Evolutionary conservation across 1,139 yeast genomes (phyloP).

Genomic region (Candida mesenterica): DNA sequence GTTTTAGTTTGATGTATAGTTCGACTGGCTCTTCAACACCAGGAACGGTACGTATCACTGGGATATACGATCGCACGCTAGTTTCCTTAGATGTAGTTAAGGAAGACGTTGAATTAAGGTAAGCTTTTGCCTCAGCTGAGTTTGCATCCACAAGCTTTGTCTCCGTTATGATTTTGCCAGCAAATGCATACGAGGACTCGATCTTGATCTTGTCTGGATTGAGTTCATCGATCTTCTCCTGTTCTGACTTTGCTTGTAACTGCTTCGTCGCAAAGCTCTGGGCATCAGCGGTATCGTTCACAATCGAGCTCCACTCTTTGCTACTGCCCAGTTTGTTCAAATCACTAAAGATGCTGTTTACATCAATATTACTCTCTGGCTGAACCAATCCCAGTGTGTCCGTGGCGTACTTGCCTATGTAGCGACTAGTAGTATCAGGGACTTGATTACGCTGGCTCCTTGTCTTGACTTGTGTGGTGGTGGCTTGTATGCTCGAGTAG

Average conservation of each 20-base stretch:
- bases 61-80: constrained; percentile 28
- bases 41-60: constrained; percentile 37
- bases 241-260: constrained; percentile 1
- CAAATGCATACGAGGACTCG: constrained; percentile 79
- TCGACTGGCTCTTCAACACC: constrained; percentile 32
- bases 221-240: constrained; percentile 8
- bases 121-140: constrained; percentile 88
- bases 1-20: constrained; percentile 49
- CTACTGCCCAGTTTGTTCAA: constrained; percentile 18
- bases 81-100: constrained; percentile 18
- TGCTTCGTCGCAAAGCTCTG: neutral
- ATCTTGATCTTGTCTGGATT: constrained; percentile 61
- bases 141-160: constrained; percentile 70
- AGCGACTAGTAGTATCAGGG: constrained; percentile 8
- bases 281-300: constrained; percentile 6
- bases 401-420: constrained; percentile 19
- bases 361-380: constrained; percentile 27
- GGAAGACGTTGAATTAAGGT: constrained; percentile 53
- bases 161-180: constrained; percentile 79
- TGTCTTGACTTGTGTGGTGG: constrained; percentile 36
- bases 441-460: constrained; percentile 30
- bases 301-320: constrained; percentile 13
- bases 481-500: constrained; percentile 33
- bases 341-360: constrained; percentile 35
- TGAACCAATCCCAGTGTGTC: constrained; percentile 28